These are phyloP conservation scores for Stentor roeselii DNA, from an alignment of 73 alveolate species.

Conservation along the genomic window DNA sequence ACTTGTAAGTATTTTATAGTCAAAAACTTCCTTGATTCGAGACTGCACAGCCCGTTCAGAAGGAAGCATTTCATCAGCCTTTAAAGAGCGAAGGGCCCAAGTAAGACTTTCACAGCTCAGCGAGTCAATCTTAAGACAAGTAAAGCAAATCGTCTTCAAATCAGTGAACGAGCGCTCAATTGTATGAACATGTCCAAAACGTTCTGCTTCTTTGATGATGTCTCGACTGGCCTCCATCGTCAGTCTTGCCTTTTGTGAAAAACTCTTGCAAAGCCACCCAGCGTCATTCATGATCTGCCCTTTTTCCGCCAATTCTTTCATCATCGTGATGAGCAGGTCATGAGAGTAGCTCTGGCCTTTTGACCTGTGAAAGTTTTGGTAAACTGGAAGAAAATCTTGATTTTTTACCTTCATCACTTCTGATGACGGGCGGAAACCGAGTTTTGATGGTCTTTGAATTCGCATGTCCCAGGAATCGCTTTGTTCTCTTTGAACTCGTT, in stretches of 20 bases:
- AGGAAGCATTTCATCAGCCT: conserved; percentile 62
- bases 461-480: too few relatives aligned
- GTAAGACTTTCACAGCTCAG: conserved; percentile 50
- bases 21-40: conserved; percentile 63
- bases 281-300: conserved; percentile 19
- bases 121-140: conserved; percentile 40
- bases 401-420: not conserved
- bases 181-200: not conserved
- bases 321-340: not conserved
- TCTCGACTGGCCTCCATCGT: not conserved
- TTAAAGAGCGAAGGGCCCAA: conserved; percentile 51
- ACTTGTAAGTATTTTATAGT: conserved; percentile 36
- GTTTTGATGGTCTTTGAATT: not conserved
- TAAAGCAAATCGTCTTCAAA: conserved; percentile 31
- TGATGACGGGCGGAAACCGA: not conserved
- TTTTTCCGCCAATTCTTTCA: conserved; percentile 27
- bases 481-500: too few relatives aligned
- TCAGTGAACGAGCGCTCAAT: conserved; percentile 6
- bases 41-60: conserved; percentile 59
- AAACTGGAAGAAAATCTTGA: not conserved
- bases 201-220: not conserved
- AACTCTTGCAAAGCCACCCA: not conserved
- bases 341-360: not conserved
- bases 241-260: conserved; percentile 14
- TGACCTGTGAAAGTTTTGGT: not conserved